phyloP scores from a whole-genome alignment of 202 grass and related monocot species.

The Digitaria exilis region DNA sequence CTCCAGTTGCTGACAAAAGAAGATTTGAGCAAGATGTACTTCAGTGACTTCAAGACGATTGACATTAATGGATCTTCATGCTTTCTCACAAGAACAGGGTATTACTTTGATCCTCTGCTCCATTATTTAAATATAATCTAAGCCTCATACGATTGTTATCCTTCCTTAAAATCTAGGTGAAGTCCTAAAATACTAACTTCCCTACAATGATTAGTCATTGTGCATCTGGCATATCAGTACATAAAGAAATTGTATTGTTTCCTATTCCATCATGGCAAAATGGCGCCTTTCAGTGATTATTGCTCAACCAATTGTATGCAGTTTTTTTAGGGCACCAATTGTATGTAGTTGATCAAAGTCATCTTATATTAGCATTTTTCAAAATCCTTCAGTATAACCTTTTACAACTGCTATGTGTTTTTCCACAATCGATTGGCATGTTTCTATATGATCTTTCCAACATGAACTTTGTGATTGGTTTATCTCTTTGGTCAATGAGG shows the following conservation, averaged over 20 bases:
- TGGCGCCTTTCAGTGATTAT: neutral
- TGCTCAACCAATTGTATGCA: neutral
- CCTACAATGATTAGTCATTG: neutral
- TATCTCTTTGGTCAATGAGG: neutral
- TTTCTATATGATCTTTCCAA: neutral
- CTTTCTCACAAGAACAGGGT: slow-evolving; percentile 98
- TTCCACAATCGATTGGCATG: neutral
- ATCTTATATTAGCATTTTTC: neutral
- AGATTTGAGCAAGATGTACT: slow-evolving; percentile 97
- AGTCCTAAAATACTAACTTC: neutral
- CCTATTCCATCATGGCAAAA: neutral
- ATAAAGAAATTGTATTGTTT: neutral
- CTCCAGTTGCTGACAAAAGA: slow-evolving; percentile 87
- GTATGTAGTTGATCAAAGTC: neutral
- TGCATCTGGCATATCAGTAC: neutral
- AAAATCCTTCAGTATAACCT: neutral
- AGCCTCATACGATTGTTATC: neutral
- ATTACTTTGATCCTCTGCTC: slow-evolving; percentile 21
- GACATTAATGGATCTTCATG: slow-evolving; percentile 88
- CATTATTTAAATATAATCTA: neutral
- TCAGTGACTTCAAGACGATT: slow-evolving; percentile 83
- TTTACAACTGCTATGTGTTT: neutral
- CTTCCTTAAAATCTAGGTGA: neutral
- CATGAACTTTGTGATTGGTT: neutral
- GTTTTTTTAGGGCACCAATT: no score